These are phyloP conservation scores for Aspergillus conjunctus DNA, from an alignment of 495 filamentous ascomycete genomes.

Conservation along the genomic window DNA sequence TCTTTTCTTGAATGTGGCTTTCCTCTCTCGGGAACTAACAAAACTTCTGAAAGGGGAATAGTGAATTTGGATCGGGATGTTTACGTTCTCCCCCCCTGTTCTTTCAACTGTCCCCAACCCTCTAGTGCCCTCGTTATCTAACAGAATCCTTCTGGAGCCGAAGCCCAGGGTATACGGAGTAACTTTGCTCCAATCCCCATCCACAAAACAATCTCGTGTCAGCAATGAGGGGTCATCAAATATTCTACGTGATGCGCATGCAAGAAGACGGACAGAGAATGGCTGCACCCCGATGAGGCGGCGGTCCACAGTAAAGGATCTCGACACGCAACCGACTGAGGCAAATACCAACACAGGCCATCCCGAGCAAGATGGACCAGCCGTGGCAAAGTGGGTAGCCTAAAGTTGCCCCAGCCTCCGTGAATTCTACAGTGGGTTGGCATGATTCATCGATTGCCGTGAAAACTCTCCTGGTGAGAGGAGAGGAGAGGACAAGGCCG, in stretches of 20 bases:
- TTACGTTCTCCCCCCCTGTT: too few relatives aligned
- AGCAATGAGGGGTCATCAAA: background rate
- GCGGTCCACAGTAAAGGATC: background rate
- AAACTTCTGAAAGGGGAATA: background rate
- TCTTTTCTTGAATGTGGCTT: background rate
- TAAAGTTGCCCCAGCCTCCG: background rate
- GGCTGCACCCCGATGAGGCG: background rate
- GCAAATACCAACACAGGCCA: background rate
- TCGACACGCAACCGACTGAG: background rate
- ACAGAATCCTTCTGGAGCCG: background rate
- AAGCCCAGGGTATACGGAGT: background rate
- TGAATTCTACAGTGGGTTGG: background rate
- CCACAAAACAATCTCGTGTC: background rate
- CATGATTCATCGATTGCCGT: background rate
- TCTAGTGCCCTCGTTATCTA: background rate
- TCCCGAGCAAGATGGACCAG: background rate
- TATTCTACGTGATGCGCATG: background rate
- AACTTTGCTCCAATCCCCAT: background rate
- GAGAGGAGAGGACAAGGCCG: background rate
- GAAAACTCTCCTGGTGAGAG: conserved; percentile 3
- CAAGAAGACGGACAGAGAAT: background rate
- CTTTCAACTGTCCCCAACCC: too few relatives aligned
- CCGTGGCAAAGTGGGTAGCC: conserved; percentile 2
- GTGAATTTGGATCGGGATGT: too few relatives aligned
- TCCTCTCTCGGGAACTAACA: background rate